phyloP scores from a whole-genome alignment of 2,329 filamentous ascomycete species.

The Hymenoscyphus repandus region DNA sequence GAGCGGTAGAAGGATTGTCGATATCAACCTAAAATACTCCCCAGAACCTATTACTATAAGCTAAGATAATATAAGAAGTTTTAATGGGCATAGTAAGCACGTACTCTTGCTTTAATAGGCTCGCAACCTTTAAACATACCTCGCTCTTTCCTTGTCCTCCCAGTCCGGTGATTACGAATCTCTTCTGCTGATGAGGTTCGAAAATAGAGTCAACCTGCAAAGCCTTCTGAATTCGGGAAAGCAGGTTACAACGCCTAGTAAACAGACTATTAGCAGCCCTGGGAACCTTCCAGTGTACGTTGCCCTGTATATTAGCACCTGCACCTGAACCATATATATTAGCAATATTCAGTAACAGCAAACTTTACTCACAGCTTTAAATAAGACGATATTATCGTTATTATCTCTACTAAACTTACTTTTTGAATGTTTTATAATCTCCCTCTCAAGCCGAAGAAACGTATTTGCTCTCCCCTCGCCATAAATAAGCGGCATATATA shows the following conservation, averaged over 20 bases:
- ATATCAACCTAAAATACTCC: conserved; percentile 20
- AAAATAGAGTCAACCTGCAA: not conserved
- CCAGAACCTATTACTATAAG: conserved; percentile 17
- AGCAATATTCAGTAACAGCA: too few relatives aligned
- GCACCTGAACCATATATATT: too few relatives aligned
- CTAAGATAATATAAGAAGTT: conserved; percentile 3
- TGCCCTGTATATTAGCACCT: too few relatives aligned
- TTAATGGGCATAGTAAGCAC: not conserved
- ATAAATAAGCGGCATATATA: conserved; percentile 41
- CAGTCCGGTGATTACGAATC: conserved; percentile 22
- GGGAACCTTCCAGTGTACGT: conserved; percentile 16
- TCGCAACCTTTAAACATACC: conserved; percentile 18
- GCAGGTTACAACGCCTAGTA: conserved; percentile 15
- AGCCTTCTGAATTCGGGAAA: conserved; percentile 11
- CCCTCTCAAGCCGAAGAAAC: conserved; percentile 30
- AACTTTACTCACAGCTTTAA: too few relatives aligned
- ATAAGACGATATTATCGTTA: too few relatives aligned
- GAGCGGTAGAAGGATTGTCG: conserved; percentile 13
- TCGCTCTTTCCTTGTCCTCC: conserved; percentile 23
- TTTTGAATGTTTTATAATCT: conserved; percentile 24
- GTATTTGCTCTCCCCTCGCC: conserved; percentile 31
- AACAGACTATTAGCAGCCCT: conserved; percentile 16
- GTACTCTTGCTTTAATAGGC: conserved; percentile 19
- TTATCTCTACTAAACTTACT: too few relatives aligned
- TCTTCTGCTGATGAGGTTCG: conserved; percentile 9